phyloP scores from a whole-genome alignment of 208 protist species.

The Acanthamoeba healyi region DNA sequence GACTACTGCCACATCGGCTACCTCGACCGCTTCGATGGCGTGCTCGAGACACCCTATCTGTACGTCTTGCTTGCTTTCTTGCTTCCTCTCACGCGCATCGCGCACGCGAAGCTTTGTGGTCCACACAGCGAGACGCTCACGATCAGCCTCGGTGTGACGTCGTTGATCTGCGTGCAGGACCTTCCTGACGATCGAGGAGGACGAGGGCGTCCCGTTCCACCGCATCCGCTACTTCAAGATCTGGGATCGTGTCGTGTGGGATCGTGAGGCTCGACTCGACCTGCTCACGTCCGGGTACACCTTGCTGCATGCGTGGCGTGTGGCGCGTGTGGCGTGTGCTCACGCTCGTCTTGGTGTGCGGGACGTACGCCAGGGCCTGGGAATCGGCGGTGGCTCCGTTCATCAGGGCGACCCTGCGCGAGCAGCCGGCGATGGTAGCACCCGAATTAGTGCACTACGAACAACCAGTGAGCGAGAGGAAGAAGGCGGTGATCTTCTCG shows the following conservation, averaged over 20 bases:
- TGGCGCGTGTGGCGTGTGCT: not conserved
- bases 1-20: not conserved
- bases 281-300: conserved; percentile 41
- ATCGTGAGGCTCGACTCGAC: conserved; percentile 30
- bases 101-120: not conserved
- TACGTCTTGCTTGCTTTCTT: not conserved
- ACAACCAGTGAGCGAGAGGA: not conserved
- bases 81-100: not conserved
- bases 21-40: conserved; percentile 45
- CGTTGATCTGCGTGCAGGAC: not conserved
- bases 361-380: not conserved
- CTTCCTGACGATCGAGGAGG: conserved; percentile 16
- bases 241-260: not conserved
- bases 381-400: not conserved
- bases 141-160: not conserved
- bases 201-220: conserved; percentile 25
- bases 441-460: not conserved
- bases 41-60: not conserved
- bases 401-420: not conserved
- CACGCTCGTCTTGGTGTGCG: not conserved
- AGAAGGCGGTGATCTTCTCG: conserved; percentile 48
- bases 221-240: conserved; percentile 60
- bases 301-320: not conserved
- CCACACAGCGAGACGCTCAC: not conserved
- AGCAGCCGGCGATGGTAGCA: not conserved